A percentile compares a stretch with the other conserved stretches of the same genome.
phyloP scores from a whole-genome alignment of 2,329 filamentous ascomycete genomes.

The Microcera coccophila region DNA sequence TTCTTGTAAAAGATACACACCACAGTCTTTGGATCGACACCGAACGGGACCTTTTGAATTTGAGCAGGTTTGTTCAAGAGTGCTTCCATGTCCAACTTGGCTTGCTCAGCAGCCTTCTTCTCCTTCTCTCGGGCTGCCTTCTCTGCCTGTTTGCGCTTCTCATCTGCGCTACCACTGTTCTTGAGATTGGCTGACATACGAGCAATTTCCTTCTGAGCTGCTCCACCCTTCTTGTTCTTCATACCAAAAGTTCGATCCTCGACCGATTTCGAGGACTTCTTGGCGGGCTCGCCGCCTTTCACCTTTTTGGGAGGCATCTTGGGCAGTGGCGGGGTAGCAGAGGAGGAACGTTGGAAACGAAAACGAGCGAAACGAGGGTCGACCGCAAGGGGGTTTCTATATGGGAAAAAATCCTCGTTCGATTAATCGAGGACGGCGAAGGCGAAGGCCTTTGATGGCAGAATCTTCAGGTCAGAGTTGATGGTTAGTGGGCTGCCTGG shows the following conservation, averaged over 20 bases:
- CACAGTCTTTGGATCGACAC: slow-evolving; percentile 96
- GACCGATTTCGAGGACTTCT: slow-evolving; percentile 63
- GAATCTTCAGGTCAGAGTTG: slow-evolving; percentile 22
- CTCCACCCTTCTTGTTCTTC: slow-evolving; percentile 98
- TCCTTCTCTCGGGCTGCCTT: slow-evolving; percentile 71
- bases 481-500: slow-evolving; percentile 27
- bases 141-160: slow-evolving; percentile 74
- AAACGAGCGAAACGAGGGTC: slow-evolving; percentile 13
- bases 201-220: slow-evolving; percentile 85
- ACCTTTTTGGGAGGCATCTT: slow-evolving; percentile 66
- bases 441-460: slow-evolving; percentile 14
- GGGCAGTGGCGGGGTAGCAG: slow-evolving; percentile 33
- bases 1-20: slow-evolving; percentile 97
- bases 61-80: slow-evolving; percentile 90
- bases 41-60: slow-evolving; percentile 96
- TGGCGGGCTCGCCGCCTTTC: slow-evolving; percentile 47
- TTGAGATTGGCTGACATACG: slow-evolving; percentile 73
- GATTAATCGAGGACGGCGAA: slow-evolving; percentile 4
- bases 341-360: slow-evolving; percentile 12
- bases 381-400: not conserved
- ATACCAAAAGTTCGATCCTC: slow-evolving; percentile 99
- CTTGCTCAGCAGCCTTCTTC: slow-evolving; percentile 84
- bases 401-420: not conserved
- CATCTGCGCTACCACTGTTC: slow-evolving; percentile 73
- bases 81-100: slow-evolving; percentile 73